Conservation (phyloP, 2,329 filamentous ascomycete species). For the Ceratocystiopsis minuta region DNA sequence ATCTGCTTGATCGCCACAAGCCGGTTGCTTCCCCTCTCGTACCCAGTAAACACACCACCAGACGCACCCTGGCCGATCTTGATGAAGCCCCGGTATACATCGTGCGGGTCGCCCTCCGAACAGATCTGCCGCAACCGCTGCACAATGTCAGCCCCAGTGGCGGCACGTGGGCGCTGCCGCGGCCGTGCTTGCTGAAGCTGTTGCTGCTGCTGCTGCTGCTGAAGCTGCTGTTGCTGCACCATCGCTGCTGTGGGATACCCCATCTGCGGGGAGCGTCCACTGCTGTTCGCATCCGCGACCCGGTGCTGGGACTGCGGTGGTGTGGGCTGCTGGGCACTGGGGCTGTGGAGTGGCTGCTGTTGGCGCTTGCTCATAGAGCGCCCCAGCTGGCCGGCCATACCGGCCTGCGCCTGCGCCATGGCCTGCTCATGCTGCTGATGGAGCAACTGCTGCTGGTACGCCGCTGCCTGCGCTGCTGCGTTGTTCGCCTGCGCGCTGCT, state of each 20-base stretch:
- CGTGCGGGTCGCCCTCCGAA: constrained; percentile 71
- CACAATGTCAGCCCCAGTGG: constrained; percentile 65
- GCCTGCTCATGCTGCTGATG: constrained; percentile 81
- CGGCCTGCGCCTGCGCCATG: constrained; percentile 61
- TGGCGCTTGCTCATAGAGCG: constrained; percentile 58
- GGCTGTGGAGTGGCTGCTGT: constrained; percentile 20
- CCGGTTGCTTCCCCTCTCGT: constrained; percentile 65
- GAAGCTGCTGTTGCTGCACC: constrained; percentile 7
- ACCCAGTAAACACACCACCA: constrained; percentile 84
- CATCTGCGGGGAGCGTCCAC: constrained; percentile 22
- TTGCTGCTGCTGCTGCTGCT: constrained; percentile 10
- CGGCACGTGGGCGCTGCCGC: constrained; percentile 62
- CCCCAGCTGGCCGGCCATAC: constrained; percentile 52
- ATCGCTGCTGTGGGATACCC: constrained; percentile 1
- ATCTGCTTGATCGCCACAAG: constrained; percentile 98
- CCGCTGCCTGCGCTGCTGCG: constrained; percentile 17
- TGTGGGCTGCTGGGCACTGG: constrained; percentile 25
- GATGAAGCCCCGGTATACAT: constrained; percentile 69
- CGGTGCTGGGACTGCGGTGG: constrained; percentile 34
- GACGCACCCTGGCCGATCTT: constrained; percentile 98
- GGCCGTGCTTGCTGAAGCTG: constrained; percentile 36
- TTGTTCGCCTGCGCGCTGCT: constrained; percentile 1
- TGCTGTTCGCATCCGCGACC: constrained; percentile 19
- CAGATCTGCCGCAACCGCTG: constrained; percentile 76
- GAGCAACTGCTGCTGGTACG: constrained; percentile 44